Conservation (phyloP, 78 protist genomes). For the Protostelium mycophagum region DNA sequence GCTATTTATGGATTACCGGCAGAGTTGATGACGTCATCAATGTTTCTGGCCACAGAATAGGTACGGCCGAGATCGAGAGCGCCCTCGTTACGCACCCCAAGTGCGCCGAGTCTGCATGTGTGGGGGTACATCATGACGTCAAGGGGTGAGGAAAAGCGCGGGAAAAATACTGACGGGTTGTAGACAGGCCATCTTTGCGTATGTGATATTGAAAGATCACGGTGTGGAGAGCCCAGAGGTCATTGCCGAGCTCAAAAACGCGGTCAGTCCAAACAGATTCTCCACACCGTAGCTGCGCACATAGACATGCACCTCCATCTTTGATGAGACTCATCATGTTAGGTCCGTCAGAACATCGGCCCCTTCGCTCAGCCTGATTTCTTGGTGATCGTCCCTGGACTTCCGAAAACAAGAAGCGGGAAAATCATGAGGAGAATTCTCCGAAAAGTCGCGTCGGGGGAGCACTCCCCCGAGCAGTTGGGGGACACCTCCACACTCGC, state of each 20-base stretch:
- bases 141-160: constrained; percentile 67
- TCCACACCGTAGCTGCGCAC: not conserved
- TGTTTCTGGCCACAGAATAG: constrained; percentile 94
- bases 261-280: constrained; percentile 19
- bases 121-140: constrained; percentile 84
- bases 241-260: constrained; percentile 22
- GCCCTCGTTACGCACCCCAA: constrained; percentile 60
- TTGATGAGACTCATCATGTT: not conserved
- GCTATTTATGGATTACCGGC: constrained; percentile 88
- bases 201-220: constrained; percentile 58
- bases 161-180: not conserved
- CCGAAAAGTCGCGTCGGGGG: constrained; percentile 76
- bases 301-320: not conserved
- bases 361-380: constrained; percentile 71
- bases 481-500: constrained; percentile 81
- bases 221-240: constrained; percentile 38
- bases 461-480: constrained; percentile 39
- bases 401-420: constrained; percentile 89
- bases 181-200: constrained; percentile 67
- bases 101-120: constrained; percentile 87
- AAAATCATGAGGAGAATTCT: constrained; percentile 90
- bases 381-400: constrained; percentile 57
- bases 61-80: constrained; percentile 92
- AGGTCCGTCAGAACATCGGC: constrained; percentile 70
- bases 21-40: constrained; percentile 88